Conservation (phyloP, 176 grass and related monocot species). For the Sorghum bicolor region Sorghum_bicolor_NCBIv3 NC_012873.2:59892501-59893000, state of each 20-base stretch:
- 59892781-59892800: neutral
- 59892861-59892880: neutral
- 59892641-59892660: too few relatives aligned
- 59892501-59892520: neutral
- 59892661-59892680: neutral
- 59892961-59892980: slow-evolving; percentile 15
- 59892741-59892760: neutral
- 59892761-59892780: neutral
- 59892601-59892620: neutral
- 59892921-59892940: slow-evolving; percentile 32
- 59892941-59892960: slow-evolving; percentile 31
- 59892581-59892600: neutral
- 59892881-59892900: slow-evolving; percentile 31
- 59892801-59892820: neutral
- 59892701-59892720: neutral
- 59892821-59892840: neutral
- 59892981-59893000: neutral
- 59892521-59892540: neutral
- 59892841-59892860: neutral
- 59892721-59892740: neutral
- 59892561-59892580: neutral
- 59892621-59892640: neutral
- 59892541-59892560: neutral
- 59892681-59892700: neutral
- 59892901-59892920: slow-evolving; percentile 55